Base-by-base conservation (phyloP, 2,329 filamentous ascomycete species). In the Cercospora beticola region DNA sequence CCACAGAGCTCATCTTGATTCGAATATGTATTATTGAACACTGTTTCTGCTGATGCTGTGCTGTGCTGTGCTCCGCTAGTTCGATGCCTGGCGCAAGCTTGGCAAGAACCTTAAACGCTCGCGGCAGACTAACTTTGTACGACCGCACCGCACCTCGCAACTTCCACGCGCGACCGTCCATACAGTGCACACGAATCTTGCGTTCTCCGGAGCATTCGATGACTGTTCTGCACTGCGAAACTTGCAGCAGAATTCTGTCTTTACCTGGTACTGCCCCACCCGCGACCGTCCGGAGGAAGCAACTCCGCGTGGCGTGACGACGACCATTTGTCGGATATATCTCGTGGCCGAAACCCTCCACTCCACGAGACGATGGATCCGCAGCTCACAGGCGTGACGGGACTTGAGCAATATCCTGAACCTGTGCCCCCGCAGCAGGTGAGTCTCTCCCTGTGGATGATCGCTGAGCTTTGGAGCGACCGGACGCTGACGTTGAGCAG, bases 401-500 rank as follows among this genome's bases (percentile, higher is more conserved):
- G 59, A 40, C 62, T 64, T 4, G 62, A 64, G 31, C 60, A 62
- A 46, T 36, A 57, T 40, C 62, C 26, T 5, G 36, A 64, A 28
- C 36, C 60, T 14, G 40, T 49, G n/a, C 60, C 60, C 7, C 60
- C 60, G 36, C 60, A 57, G 54, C 54, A 57, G 54, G 59, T 62
- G 5, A 14, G 58, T 61, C 8, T 14, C 31, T 7, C 36, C 12
- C 5, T 9, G 21, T 43, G 7, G 16, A 21, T 14, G 14, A 3
- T 12, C 12, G 10, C 7, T 28, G 31, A 26, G 59, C 21, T 23
- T 21, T 30, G 21, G 33, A 4, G 59, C 31, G 43, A 46, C 5
- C 12, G 12, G 36, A 31, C 4, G 18, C n/a, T 28, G 36, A 43
- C 12, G 5, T 74, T 30, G 80, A 82, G 63, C 76, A 79, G 62